Conservation (phyloP, 108 stramenopile species). For the Ochromonas danica region DNA sequence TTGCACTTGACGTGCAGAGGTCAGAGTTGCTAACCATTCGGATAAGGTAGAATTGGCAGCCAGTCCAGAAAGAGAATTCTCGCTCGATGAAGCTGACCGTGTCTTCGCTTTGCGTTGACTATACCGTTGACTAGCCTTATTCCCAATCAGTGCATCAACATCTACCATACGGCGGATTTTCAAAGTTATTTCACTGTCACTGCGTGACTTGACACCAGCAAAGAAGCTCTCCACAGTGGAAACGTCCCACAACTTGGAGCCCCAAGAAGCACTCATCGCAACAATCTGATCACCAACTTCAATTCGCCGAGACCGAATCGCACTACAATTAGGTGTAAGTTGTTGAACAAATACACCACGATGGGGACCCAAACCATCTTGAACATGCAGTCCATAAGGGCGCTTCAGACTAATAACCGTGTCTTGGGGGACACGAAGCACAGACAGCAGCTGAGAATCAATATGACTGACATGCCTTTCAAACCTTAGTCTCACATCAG, state of each 20-base stretch:
- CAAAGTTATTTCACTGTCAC: not conserved
- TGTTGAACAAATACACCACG: not conserved
- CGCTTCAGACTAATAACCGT: not conserved
- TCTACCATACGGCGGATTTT: not conserved
- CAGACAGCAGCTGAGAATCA: too few relatives aligned
- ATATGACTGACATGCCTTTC: too few relatives aligned
- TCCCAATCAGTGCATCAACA: not conserved
- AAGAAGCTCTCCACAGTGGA: not conserved
- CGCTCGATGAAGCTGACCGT: too few relatives aligned
- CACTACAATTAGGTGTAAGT: not conserved
- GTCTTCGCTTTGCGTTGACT: too few relatives aligned
- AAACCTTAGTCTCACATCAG: not conserved
- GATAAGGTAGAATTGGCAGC: too few relatives aligned
- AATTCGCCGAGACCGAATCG: not conserved
- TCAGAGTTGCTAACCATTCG: too few relatives aligned
- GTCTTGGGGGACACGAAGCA: not conserved
- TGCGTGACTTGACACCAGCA: not conserved
- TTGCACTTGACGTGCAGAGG: too few relatives aligned
- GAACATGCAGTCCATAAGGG: not conserved
- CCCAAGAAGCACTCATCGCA: not conserved
- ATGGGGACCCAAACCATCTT: not conserved
- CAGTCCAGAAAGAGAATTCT: too few relatives aligned
- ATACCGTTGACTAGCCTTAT: too few relatives aligned
- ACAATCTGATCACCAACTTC: not conserved
- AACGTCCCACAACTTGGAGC: not conserved